phyloP scores from a whole-genome alignment of 1,139 yeast genomes.

The Meyerozyma smithsonii region DNA sequence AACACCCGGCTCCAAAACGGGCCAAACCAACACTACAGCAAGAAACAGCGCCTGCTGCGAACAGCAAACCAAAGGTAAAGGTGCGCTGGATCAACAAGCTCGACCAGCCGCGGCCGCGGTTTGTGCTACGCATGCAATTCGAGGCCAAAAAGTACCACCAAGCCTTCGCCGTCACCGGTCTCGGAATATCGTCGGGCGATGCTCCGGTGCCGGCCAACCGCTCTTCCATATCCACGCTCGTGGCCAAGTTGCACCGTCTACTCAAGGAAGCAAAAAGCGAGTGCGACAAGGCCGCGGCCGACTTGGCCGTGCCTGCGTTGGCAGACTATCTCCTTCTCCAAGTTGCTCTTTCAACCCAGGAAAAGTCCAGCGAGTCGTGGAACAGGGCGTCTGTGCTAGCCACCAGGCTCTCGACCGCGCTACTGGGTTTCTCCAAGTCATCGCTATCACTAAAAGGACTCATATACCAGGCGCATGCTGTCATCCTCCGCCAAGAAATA shows the following conservation, averaged over 20 bases:
- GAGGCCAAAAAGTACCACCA: slow-evolving; percentile 15
- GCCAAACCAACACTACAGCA: slow-evolving; percentile 4
- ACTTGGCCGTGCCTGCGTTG: background rate
- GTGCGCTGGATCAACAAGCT: slow-evolving; percentile 34
- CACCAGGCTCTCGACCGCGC: background rate
- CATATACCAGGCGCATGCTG: background rate
- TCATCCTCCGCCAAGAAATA: background rate
- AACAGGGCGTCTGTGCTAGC: background rate
- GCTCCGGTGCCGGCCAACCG: background rate
- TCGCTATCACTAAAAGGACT: background rate
- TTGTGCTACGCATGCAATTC: slow-evolving; percentile 26
- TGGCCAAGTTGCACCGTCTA: background rate
- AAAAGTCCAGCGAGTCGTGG: background rate
- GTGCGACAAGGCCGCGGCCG: background rate
- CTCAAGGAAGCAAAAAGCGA: background rate
- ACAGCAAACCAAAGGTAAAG: slow-evolving; percentile 1
- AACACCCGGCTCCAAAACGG: slow-evolving; percentile 1
- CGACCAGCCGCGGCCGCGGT: slow-evolving; percentile 25
- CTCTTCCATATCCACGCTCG: background rate
- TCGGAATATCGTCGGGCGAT: slow-evolving; percentile 17
- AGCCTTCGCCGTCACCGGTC: slow-evolving; percentile 15
- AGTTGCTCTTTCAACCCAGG: background rate
- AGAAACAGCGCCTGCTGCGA: slow-evolving; percentile 5
- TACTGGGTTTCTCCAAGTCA: background rate
- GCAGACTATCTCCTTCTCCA: background rate